These are phyloP conservation scores for Pseudoperonospora humuli DNA, from an alignment of 352 stramenopile species.

Conservation along the genomic window DNA sequence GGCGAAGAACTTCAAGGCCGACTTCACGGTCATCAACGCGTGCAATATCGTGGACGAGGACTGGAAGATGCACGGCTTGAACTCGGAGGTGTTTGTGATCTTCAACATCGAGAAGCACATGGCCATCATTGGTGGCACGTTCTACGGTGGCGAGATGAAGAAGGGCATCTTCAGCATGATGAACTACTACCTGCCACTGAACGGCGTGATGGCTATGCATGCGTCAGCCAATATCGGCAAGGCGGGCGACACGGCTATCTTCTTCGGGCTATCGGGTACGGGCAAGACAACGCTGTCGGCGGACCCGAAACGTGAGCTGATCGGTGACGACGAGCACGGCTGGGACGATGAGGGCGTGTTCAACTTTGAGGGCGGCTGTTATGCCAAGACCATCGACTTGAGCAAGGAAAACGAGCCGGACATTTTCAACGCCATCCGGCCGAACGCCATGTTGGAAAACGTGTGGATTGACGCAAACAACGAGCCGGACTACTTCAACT, in stretches of 20 bases:
- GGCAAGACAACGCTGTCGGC: slow-evolving; percentile 90
- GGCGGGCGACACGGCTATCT: slow-evolving; percentile 93
- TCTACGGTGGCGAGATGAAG: slow-evolving; percentile 98
- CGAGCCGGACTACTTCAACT: slow-evolving; percentile 93
- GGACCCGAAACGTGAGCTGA: slow-evolving; percentile 78
- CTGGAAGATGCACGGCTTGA: slow-evolving; percentile 90
- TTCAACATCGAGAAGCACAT: slow-evolving; percentile 97
- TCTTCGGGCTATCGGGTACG: slow-evolving; percentile 93
- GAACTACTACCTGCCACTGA: slow-evolving; percentile 96
- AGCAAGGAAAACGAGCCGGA: slow-evolving; percentile 94
- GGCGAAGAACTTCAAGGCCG: slow-evolving; percentile 89
- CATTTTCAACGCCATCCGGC: slow-evolving; percentile 95
- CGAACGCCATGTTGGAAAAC: slow-evolving; percentile 96
- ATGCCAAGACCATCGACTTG: slow-evolving; percentile 98
- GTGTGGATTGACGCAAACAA: slow-evolving; percentile 77
- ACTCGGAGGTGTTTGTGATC: slow-evolving; percentile 94
- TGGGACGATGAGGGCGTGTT: slow-evolving; percentile 97
- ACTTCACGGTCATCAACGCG: slow-evolving; percentile 98
- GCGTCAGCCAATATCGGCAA: slow-evolving; percentile 96
- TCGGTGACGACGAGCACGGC: slow-evolving; percentile 90
- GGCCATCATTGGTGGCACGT: slow-evolving; percentile 93
- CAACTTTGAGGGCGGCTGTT: slow-evolving; percentile 99
- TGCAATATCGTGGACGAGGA: slow-evolving; percentile 92
- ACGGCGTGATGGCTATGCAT: slow-evolving; percentile 96
- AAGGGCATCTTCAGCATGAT: slow-evolving; percentile 98